Base-by-base conservation (phyloP, 2,329 filamentous ascomycete species). In the Cordyceps tenuipes region DNA sequence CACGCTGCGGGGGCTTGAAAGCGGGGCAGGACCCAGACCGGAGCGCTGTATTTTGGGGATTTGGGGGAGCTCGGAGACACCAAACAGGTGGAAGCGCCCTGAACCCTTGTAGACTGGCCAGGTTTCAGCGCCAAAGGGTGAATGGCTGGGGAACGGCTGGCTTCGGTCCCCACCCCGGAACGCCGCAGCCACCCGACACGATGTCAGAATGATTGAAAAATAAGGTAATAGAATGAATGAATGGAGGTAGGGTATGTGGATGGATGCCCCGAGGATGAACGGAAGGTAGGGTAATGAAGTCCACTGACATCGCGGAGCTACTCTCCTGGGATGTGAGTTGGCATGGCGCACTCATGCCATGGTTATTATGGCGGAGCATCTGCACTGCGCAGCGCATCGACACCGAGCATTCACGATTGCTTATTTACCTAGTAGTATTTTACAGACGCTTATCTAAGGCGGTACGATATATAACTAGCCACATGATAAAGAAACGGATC, bases 171-270 rank as follows among this genome's bases (percentile, higher is more conserved):
- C 54, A 49, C 54, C 54, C 46, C 50, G 54, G 19, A 19, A n/a
- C 29, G 23, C 54, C 54, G 54, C 54, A 49, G 44, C 44, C 54
- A 57, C 54, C 55, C 46, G 55, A 21, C 55, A 31, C 8, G 34
- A 57, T 49, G 44, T 57, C 55, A 57, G 55, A 57, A 57, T 50
- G 55, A 50, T 57, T 36, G 2, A 57, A 57, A 57, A 50, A 57
- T 57, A 31, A 46, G 55, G 55, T 57, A 57, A 57, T 57, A 7
- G 17, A 57, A 43, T 57, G 39, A 15, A 15, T 41, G 13, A n/a
- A n/a, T n/a, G 15, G 29, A 26, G n/a, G 10, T 23, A 36, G 4
- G 9, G 31, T n/a, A 17, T 43, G 17, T 43, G 17, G 39, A 9
- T 46, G n/a, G 8, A 46, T 41, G 21, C 9, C n/a, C 21, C 15